These are phyloP conservation scores for Austropuccinia psidii DNA, from an alignment of 1,284 basidiomycete species.

Conservation along the genomic window DNA sequence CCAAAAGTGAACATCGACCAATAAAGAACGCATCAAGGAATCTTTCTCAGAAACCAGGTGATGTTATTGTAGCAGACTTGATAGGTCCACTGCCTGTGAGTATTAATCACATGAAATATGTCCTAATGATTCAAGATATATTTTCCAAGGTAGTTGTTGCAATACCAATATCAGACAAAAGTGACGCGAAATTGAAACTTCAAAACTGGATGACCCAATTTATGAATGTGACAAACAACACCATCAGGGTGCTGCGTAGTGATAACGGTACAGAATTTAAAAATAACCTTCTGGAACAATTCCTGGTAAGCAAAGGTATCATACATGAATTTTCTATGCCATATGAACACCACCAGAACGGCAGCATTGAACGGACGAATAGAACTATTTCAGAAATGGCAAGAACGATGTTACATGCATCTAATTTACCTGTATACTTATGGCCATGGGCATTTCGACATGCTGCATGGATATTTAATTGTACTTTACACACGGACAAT, in stretches of 20 bases:
- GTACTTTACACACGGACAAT: not conserved
- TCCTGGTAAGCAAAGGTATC: not conserved
- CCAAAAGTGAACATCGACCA: not conserved
- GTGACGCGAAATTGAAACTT: not conserved
- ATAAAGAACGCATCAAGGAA: not conserved
- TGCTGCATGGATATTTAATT: not conserved
- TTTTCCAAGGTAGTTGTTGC: not conserved
- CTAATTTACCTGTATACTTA: not conserved
- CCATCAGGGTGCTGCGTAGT: not conserved
- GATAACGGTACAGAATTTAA: not conserved
- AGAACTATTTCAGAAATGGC: not conserved
- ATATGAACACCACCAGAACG: slow-evolving; percentile 15
- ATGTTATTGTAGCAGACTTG: not conserved
- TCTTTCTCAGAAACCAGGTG: not conserved
- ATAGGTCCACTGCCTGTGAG: not conserved
- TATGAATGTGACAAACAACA: not conserved
- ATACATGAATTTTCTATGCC: not conserved
- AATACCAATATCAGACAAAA: not conserved
- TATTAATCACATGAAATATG: not conserved
- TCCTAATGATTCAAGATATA: not conserved
- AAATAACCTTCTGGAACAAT: not conserved
- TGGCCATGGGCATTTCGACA: not conserved
- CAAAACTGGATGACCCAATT: not conserved
- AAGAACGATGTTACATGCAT: not conserved
- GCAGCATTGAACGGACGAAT: not conserved